Evolutionary conservation across 306 rosid genomes (phyloP), one percentile per base, ranked within the genome.

Genomic region (Benincasa hispida): DNA sequence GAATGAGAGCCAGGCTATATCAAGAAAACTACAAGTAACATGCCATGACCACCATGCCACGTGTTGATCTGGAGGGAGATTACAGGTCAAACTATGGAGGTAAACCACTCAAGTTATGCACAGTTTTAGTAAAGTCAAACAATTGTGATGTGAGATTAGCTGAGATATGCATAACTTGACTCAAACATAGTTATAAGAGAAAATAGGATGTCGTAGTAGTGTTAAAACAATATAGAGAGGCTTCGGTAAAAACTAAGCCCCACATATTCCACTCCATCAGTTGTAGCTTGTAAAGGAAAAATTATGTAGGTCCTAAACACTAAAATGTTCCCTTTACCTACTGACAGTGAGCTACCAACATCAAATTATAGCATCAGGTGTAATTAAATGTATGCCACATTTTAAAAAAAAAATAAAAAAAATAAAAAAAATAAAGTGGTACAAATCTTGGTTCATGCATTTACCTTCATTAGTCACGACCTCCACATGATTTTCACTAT

Each of bases 391-490:
- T 59, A 48, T 72, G 75, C 14, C 55, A 68, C 75, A 15, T 48
- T 47, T 50, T n/a, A n/a, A n/a, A n/a, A n/a, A n/a, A n/a, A n/a
- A n/a, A n/a, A n/a, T n/a, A n/a, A n/a, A n/a, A n/a, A n/a, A n/a
- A n/a, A n/a, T n/a, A n/a, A n/a, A n/a, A n/a, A n/a, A 28, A 72
- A 72, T 19, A 19, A 51, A 19, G 61, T 17, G 30, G 28, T 30
- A 51, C 5, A 27, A 15, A 72, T 45, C 17, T 48, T 27, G 56
- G 27, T 61, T 30, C 32, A 1, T 54, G 78, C 48, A 83, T 81
- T n/a, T 86, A 95, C 99, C 99, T 85, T 95, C 99, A 84, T 87
- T 91, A 34, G 84, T 85, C 72, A 88, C 75, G 77, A 95, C 98
- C 79, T 92, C 92, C 76, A 87, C 86, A 73, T 89, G 88, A 83